Evolutionary conservation across 2,329 filamentous ascomycete species (phyloP).

Genomic region (Chrysosporium queenslandicum): DNA sequence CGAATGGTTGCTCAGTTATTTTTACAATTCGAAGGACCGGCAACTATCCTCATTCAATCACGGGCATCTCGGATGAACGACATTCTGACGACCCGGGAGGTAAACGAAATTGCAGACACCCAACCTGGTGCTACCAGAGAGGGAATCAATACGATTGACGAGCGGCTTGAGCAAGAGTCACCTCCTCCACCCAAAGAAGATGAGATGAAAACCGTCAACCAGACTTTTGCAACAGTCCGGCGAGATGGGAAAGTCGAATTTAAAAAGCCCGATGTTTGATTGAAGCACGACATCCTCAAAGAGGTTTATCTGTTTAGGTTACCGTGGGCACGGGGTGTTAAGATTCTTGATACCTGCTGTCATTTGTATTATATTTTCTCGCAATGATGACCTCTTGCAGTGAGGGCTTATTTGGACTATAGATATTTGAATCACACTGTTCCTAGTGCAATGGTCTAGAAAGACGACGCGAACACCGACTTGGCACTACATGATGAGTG

Average conservation of each 20-base stretch:
- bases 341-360: no score
- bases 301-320: no score
- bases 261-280: constrained; percentile 1
- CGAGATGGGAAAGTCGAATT: constrained; percentile 16
- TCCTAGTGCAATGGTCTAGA: no score
- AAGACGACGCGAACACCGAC: no score
- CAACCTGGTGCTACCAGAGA: constrained; percentile 60
- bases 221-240: constrained; percentile 11
- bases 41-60: constrained; percentile 77
- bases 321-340: no score
- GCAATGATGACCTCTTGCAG: background rate
- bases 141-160: constrained; percentile 40
- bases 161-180: constrained; percentile 25
- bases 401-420: no score
- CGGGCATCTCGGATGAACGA: constrained; percentile 72
- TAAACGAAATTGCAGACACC: constrained; percentile 81
- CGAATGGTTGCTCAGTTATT: constrained; percentile 54
- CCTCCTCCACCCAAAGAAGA: constrained; percentile 4
- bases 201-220: background rate
- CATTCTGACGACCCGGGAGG: constrained; percentile 62
- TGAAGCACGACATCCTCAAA: background rate
- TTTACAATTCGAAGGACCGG: constrained; percentile 77
- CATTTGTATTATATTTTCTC: background rate
- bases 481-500: no score
- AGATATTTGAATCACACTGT: no score